Evolutionary conservation across 2,329 filamentous ascomycete genomes (phyloP).

Genomic region (Exutisphaerella laricina): DNA sequence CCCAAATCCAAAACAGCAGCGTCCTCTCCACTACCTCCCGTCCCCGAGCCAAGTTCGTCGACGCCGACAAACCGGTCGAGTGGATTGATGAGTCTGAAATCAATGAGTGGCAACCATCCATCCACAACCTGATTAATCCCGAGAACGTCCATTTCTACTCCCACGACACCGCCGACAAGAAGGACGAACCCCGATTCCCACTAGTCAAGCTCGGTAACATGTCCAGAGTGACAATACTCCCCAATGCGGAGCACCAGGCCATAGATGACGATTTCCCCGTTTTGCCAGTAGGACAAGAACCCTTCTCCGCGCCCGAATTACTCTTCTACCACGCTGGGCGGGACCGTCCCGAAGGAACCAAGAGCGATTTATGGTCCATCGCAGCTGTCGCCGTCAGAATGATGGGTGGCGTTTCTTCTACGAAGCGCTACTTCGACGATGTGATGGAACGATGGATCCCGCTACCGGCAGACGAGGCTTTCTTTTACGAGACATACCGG

Average conservation of each 20-base stretch:
- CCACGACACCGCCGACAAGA: neutral
- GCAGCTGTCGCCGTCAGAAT: slow-evolving; percentile 13
- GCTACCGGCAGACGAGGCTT: neutral
- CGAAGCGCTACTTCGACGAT: neutral
- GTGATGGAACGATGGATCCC: too few species aligned
- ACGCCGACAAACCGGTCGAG: neutral
- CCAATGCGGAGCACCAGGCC: neutral
- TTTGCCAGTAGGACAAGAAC: neutral
- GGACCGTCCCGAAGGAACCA: slow-evolving; percentile 1
- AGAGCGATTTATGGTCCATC: slow-evolving; percentile 14
- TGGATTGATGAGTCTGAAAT: neutral
- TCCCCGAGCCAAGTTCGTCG: neutral
- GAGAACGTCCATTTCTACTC: slow-evolving; percentile 28
- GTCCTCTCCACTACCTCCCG: neutral
- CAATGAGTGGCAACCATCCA: slow-evolving; percentile 12
- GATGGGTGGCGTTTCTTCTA: slow-evolving; percentile 11
- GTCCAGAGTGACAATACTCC: slow-evolving; percentile 6
- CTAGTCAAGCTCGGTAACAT: slow-evolving; percentile 14
- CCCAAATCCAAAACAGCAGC: neutral
- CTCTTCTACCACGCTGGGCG: neutral
- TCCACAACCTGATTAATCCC: slow-evolving; percentile 37
- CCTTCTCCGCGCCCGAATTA: slow-evolving; percentile 7
- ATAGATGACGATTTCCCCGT: neutral
- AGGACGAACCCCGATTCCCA: neutral
- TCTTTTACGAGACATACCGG: neutral